Evolutionary conservation across 2,329 filamentous ascomycete species (phyloP).

Genomic region (Fusarium abutilonis): DNA sequence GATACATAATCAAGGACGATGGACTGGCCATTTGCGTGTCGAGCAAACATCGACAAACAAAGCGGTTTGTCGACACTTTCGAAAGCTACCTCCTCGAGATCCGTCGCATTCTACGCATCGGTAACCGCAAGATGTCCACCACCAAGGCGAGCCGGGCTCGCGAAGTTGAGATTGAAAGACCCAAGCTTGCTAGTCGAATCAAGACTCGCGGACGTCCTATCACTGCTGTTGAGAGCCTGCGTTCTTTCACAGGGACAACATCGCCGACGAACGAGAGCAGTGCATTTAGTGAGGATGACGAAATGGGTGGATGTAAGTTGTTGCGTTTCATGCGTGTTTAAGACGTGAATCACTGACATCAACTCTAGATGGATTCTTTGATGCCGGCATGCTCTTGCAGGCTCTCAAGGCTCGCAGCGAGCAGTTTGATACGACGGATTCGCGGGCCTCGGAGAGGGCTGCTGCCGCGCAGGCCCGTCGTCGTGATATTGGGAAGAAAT

Average conservation of each 20-base stretch:
- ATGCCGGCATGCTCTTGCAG: slow-evolving; percentile 92
- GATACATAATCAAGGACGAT: slow-evolving; percentile 91
- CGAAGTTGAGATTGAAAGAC: slow-evolving; percentile 59
- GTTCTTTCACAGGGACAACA: slow-evolving; percentile 59
- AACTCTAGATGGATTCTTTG: slow-evolving; percentile 90
- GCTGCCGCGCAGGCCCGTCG: slow-evolving; percentile 67
- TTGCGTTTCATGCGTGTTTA: not conserved
- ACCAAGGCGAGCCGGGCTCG: slow-evolving; percentile 61
- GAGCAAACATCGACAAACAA: slow-evolving; percentile 93
- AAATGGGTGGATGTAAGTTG: slow-evolving; percentile 89
- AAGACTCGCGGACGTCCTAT: slow-evolving; percentile 81
- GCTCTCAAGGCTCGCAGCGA: slow-evolving; percentile 79
- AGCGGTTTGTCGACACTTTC: slow-evolving; percentile 86
- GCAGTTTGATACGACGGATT: slow-evolving; percentile 60
- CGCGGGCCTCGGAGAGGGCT: slow-evolving; percentile 67
- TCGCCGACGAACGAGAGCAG: slow-evolving; percentile 75
- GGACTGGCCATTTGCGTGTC: slow-evolving; percentile 89
- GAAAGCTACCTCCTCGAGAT: slow-evolving; percentile 94
- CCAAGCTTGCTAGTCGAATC: slow-evolving; percentile 58
- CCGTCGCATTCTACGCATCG: slow-evolving; percentile 80
- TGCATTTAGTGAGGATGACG: slow-evolving; percentile 83
- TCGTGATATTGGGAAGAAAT: slow-evolving; percentile 78
- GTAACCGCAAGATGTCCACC: slow-evolving; percentile 58
- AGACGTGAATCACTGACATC: slow-evolving; percentile 42
- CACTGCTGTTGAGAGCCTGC: slow-evolving; percentile 62